Conservation (phyloP, 2,329 filamentous ascomycete species). For the Coniochaeta ligniaria region DNA sequence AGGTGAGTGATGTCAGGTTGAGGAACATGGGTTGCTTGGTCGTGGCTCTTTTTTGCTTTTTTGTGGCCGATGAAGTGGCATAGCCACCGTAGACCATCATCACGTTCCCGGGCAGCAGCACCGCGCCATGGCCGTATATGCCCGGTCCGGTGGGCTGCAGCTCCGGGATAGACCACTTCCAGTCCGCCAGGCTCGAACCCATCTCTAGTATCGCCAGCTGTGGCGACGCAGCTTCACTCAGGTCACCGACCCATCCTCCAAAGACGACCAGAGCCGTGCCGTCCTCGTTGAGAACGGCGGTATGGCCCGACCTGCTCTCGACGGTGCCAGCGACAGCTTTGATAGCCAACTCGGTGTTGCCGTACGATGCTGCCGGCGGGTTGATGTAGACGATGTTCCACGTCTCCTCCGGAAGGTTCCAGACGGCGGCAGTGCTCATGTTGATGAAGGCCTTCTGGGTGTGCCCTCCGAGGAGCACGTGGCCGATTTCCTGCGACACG, state of each 20-base stretch:
- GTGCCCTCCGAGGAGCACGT: constrained; percentile 79
- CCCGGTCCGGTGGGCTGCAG: constrained; percentile 37
- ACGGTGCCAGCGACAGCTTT: constrained; percentile 31
- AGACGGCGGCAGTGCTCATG: constrained; percentile 85
- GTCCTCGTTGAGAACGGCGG: constrained; percentile 71
- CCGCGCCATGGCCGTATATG: constrained; percentile 58
- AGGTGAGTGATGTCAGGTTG: constrained; percentile 50
- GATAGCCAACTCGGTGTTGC: constrained; percentile 49
- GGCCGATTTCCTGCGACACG: constrained; percentile 67
- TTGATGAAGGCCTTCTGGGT: constrained; percentile 81
- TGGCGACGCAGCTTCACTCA: constrained; percentile 67
- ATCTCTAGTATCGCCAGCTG: constrained; percentile 74
- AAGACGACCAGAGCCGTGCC: constrained; percentile 71
- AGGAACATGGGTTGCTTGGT: constrained; percentile 35
- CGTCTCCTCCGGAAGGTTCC: constrained; percentile 75
- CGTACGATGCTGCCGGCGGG: constrained; percentile 6
- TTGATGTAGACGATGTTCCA: constrained; percentile 73
- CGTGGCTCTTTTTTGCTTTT: constrained; percentile 5
- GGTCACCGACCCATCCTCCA: constrained; percentile 89
- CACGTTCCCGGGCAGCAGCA: constrained; percentile 56
- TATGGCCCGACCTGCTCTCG: constrained; percentile 84
- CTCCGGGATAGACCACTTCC: constrained; percentile 62
- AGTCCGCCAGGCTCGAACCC: constrained; percentile 66
- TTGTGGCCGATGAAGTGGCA: constrained; percentile 28
- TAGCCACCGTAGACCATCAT: constrained; percentile 63